Percentiles rank a stretch among this genome's conserved stretches.
phyloP scores from a whole-genome alignment of 139 green algal genomes.

The Picochlorum sp. region DNA sequence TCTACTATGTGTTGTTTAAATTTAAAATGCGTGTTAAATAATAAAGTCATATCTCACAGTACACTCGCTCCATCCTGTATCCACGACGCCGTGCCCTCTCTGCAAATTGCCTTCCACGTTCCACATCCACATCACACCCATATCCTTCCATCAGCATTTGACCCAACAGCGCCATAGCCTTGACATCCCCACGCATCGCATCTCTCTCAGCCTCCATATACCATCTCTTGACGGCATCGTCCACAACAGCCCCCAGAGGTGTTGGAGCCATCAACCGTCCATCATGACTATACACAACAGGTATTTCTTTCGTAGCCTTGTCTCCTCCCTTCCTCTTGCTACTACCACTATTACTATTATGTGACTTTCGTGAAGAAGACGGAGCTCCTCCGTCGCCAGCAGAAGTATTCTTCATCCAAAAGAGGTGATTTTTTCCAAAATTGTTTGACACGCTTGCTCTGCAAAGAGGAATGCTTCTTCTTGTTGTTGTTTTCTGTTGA shows the following conservation, averaged over 20 bases:
- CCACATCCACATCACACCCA: conserved; percentile 47
- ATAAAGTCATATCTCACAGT: conserved; percentile 34
- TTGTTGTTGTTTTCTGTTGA: too few relatives aligned
- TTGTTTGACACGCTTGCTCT: too few relatives aligned
- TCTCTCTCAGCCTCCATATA: conserved; percentile 65
- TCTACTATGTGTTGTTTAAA: too few relatives aligned
- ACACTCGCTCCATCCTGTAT: conserved; percentile 68
- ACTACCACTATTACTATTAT: too few relatives aligned
- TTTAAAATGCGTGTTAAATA: too few relatives aligned
- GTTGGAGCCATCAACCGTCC: conserved; percentile 12
- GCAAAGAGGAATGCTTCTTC: too few relatives aligned
- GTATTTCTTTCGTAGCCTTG: too few relatives aligned
- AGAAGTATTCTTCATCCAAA: too few relatives aligned
- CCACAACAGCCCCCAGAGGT: conserved; percentile 43
- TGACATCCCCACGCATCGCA: conserved; percentile 49
- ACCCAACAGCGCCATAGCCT: conserved; percentile 60
- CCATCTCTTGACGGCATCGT: conserved; percentile 61
- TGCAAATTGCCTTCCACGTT: conserved; percentile 44
- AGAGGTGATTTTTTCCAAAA: too few relatives aligned
- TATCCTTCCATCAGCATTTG: conserved; percentile 75
- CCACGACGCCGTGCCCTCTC: conserved; percentile 51
- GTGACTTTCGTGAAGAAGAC: too few relatives aligned
- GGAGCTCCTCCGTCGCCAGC: too few relatives aligned
- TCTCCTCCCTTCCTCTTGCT: too few relatives aligned
- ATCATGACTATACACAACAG: conserved; percentile 8